Conservation (phyloP, 2,329 filamentous ascomycete genomes). For the Bipolaris sorokiniana region DNA sequence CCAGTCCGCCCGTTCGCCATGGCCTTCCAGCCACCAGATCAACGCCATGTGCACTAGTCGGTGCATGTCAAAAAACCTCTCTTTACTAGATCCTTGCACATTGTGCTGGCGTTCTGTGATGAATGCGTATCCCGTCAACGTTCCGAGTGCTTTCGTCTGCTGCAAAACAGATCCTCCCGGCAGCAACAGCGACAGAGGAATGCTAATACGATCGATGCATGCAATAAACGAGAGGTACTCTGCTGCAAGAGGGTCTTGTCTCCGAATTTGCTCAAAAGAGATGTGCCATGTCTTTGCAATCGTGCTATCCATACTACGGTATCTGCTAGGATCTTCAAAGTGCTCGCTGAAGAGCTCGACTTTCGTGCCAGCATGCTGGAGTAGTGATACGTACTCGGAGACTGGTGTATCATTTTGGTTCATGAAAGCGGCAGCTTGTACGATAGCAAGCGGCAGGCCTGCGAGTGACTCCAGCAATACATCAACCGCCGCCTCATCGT, state of each 20-base stretch:
- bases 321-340: conserved; percentile 42
- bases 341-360: conserved; percentile 39
- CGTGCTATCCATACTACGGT: conserved; percentile 39
- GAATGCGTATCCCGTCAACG: conserved; percentile 44
- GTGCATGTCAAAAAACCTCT: conserved; percentile 38
- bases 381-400: conserved; percentile 21
- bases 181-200: conserved; percentile 46
- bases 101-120: conserved; percentile 27
- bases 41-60: conserved; percentile 46
- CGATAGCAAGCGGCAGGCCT: conserved; percentile 19
- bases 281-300: conserved; percentile 49
- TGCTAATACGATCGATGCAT: conserved; percentile 41
- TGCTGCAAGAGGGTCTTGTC: conserved; percentile 38
- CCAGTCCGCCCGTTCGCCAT: conserved; percentile 23
- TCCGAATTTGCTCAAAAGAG: conserved; percentile 47
- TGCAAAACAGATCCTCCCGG: conserved; percentile 24
- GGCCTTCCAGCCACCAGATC: conserved; percentile 39
- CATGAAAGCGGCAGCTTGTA: conserved; percentile 28
- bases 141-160: conserved; percentile 40
- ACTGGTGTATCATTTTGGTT: conserved; percentile 30
- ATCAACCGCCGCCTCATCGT: conserved; percentile 17
- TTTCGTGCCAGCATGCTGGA: conserved; percentile 32
- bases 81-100: conserved; percentile 6
- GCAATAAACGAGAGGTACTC: conserved; percentile 48
- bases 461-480: conserved; percentile 39